Conservation (phyloP, 345 rosid species). For the Crucihimalaya himalaica region DNA sequence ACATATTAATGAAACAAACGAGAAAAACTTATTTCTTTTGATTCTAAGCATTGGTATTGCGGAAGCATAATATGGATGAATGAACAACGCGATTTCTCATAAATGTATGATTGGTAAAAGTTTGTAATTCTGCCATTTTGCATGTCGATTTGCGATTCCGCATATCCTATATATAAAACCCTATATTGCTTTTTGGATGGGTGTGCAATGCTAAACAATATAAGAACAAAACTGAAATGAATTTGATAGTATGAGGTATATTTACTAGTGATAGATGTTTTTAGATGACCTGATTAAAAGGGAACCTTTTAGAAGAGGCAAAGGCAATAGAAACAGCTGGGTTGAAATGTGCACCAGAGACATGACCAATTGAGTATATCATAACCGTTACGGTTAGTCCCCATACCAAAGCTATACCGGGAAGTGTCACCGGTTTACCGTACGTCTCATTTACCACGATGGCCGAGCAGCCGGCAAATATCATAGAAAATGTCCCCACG, state of each 20-base stretch:
- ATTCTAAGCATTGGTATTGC: no score
- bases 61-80: no score
- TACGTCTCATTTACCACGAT: constrained; percentile 41
- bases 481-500: constrained; percentile 49
- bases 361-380: constrained; percentile 48
- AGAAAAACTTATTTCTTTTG: no score
- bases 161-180: no score
- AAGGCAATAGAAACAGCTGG: constrained; percentile 57
- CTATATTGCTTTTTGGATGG: no score
- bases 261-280: background rate
- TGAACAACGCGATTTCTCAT: no score
- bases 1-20: no score
- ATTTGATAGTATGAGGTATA: background rate
- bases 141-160: no score
- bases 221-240: background rate
- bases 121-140: no score
- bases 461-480: constrained; percentile 46
- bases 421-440: constrained; percentile 36
- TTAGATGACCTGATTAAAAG: constrained; percentile 39
- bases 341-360: constrained; percentile 62
- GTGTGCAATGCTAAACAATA: no score
- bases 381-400: constrained; percentile 48
- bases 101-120: no score
- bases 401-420: constrained; percentile 47
- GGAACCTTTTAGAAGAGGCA: constrained; percentile 41